Evolutionary conservation across 1,139 yeast species (phyloP).

Genomic region (Debaryomyces psychrophilus): DNA sequence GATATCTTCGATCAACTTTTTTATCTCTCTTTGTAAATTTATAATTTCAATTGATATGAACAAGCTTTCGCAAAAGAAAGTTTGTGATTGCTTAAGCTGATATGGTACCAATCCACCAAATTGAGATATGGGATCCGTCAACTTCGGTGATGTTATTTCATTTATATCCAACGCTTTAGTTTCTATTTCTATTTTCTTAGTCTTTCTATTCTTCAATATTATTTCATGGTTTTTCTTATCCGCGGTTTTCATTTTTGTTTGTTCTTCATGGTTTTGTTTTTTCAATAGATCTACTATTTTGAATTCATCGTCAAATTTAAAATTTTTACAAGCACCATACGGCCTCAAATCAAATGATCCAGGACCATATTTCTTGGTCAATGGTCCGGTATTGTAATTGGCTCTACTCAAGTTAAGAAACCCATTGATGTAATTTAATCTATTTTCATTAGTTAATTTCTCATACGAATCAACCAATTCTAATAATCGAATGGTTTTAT

Average conservation of each 20-base stretch:
- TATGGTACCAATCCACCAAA: slow-evolving; percentile 55
- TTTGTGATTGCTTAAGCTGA: slow-evolving; percentile 45
- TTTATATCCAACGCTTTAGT: neutral
- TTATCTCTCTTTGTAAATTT: slow-evolving; percentile 30
- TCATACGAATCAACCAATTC: slow-evolving; percentile 37
- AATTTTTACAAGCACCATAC: slow-evolving; percentile 28
- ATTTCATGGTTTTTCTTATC: slow-evolving; percentile 3
- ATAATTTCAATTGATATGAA: slow-evolving; percentile 28
- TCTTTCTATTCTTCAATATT: slow-evolving; percentile 4
- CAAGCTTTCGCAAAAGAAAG: slow-evolving; percentile 35
- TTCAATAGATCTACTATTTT: slow-evolving; percentile 17
- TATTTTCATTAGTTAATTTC: slow-evolving; percentile 20
- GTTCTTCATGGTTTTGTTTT: slow-evolving; percentile 6
- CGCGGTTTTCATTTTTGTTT: neutral
- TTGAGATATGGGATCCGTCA: slow-evolving; percentile 48
- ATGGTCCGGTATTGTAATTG: slow-evolving; percentile 29
- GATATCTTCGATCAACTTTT: slow-evolving; percentile 20
- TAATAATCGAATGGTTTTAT: slow-evolving; percentile 26
- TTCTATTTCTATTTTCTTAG: slow-evolving; percentile 1
- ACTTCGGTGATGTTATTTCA: slow-evolving; percentile 4
- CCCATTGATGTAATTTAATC: slow-evolving; percentile 33
- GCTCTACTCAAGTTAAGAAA: slow-evolving; percentile 44
- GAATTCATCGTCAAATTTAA: slow-evolving; percentile 17
- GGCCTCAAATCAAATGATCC: slow-evolving; percentile 35
- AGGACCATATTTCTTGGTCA: slow-evolving; percentile 26